Evolutionary conservation across 768 basidiomycete genomes (phyloP), one percentile per base, ranked within the genome.

Genomic region (Boletellus emodensis): DNA sequence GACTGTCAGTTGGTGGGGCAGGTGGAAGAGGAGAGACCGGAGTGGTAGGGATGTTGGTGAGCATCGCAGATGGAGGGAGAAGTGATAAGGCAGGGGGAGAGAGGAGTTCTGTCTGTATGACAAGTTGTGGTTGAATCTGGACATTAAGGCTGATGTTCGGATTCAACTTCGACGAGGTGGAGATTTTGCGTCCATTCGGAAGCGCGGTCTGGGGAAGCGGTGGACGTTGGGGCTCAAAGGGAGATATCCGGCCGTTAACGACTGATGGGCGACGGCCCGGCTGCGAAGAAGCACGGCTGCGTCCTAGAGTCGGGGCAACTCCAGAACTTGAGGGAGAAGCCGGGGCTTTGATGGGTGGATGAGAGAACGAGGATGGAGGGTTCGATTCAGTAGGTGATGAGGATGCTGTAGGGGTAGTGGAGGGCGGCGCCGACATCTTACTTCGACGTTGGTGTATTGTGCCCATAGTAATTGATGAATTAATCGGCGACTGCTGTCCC

Each of bases 1-100:
- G 72, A 20, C 85, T 75, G 58, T 92, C 88, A 6, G 73, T 71
- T 6, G 90, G 91, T 20, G 87, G 77, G 14, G 75, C 67, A 2
- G 86, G 82, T 6, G 90, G 91, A 34, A 90, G 75, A 3, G 90
- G 87, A 3, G 90, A 91, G 39, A 76, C 78, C 6, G 90, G 91
- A 3, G 87, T 86, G 12, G 81, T 83, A 32, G 84, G 87, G 11
- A 86, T 73, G 58, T 79, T 83, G 32, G 73, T 71, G 40, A 78
- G 68, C 53, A 81, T 74, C 49, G 75, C 69, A 15, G 76, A 52
- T 9, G 70, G 76, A 6, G 76, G 77, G 35, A 76, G 70, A 20
- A 80, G 66, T n/a, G 73, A 61, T 28, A 67, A 45, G 10, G 64
- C 58, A 32, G 68, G 54, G 2, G 73, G 71, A 14, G 75, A 75